These are phyloP conservation scores for Vitis riparia DNA, from an alignment of 164 flowering plant species.

Conservation along the genomic window DNA sequence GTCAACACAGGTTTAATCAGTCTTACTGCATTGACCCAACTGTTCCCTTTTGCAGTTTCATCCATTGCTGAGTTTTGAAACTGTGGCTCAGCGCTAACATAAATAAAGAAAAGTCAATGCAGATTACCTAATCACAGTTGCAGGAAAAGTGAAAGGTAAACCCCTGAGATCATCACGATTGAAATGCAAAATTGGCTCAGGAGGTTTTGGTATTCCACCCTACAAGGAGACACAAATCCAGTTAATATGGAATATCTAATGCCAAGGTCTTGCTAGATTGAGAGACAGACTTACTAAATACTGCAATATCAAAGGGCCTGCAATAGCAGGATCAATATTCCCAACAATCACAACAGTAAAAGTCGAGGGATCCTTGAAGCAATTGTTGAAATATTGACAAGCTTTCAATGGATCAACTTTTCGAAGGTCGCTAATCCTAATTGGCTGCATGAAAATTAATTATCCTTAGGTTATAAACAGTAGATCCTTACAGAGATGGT, in stretches of 20 bases:
- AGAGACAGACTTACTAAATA: slow-evolving; percentile 59
- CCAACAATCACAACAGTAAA: slow-evolving; percentile 93
- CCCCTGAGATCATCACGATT: slow-evolving; percentile 89
- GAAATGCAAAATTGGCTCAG: slow-evolving; percentile 57
- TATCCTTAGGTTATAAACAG: slow-evolving; percentile 1
- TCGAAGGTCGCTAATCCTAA: slow-evolving; percentile 62
- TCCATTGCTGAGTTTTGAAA: too few species aligned
- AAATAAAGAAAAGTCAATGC: background rate
- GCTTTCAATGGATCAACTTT: slow-evolving; percentile 80
- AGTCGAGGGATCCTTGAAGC: slow-evolving; percentile 92
- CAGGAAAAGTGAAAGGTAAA: slow-evolving; percentile 83
- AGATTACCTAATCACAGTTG: slow-evolving; percentile 54
- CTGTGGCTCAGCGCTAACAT: too few species aligned
- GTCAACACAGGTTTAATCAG: background rate
- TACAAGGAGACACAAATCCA: slow-evolving; percentile 28
- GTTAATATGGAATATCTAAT: slow-evolving; percentile 10
- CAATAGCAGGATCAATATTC: slow-evolving; percentile 67
- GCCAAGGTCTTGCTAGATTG: background rate
- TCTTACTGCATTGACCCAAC: too few species aligned
- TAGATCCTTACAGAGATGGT: background rate
- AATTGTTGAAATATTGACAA: slow-evolving; percentile 81
- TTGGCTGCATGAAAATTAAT: slow-evolving; percentile 58
- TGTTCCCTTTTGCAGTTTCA: too few species aligned
- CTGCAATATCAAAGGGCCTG: slow-evolving; percentile 76
- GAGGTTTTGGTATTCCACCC: slow-evolving; percentile 93